phyloP scores from a whole-genome alignment of 2,329 filamentous ascomycete species.

The Chaetothyriales sp. region DNA sequence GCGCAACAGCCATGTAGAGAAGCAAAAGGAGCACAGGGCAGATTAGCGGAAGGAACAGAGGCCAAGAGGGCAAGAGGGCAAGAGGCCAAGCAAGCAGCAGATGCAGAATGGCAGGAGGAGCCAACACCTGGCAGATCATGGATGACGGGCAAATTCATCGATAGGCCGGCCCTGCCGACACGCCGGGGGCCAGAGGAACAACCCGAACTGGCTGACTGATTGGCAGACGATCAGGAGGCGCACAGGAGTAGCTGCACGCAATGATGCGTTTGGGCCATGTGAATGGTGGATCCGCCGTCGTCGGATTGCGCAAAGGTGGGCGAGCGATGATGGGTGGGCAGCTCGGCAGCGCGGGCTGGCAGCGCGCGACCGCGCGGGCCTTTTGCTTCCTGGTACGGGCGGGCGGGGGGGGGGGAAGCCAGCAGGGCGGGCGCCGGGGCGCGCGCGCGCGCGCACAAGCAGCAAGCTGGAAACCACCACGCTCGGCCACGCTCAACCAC shows the following conservation, averaged over 20 bases:
- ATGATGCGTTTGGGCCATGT: background rate
- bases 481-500: too few relatives aligned
- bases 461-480: too few relatives aligned
- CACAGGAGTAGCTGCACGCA: background rate
- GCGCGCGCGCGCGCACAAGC: too few relatives aligned
- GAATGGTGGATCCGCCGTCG: background rate
- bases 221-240: constrained; percentile 1
- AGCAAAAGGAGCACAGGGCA: background rate
- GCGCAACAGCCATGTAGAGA: background rate
- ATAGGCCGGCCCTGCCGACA: background rate
- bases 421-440: too few relatives aligned
- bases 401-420: too few relatives aligned
- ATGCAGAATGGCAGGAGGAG: background rate
- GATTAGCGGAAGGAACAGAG: background rate
- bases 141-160: background rate
- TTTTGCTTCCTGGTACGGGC: too few relatives aligned
- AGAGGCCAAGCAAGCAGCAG: background rate
- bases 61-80: too few relatives aligned
- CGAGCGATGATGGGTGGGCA: background rate
- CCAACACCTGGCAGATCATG: background rate
- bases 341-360: background rate
- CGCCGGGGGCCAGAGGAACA: background rate
- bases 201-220: background rate
- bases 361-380: too few relatives aligned
- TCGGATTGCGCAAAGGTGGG: constrained; percentile 1